Evolutionary conservation across 176 grass and related monocot genomes (phyloP).

Genomic region (Ananas comosus): DNA sequence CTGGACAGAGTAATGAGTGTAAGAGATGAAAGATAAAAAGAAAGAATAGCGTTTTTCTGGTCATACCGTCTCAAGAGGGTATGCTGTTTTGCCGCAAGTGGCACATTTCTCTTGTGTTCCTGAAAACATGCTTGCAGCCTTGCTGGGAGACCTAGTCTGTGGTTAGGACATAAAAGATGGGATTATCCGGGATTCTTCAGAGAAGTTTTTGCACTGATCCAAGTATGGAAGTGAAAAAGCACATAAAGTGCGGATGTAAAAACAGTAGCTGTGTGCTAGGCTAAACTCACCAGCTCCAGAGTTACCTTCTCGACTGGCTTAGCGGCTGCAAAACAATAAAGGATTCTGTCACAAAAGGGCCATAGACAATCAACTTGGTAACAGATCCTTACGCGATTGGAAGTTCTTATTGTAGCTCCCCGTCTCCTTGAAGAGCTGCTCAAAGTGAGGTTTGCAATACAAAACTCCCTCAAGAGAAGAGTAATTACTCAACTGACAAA

Average conservation of each 20-base stretch:
- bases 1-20: no score
- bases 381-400: slow-evolving; percentile 34
- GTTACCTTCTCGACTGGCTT: slow-evolving; percentile 46
- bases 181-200: neutral
- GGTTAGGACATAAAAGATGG: neutral
- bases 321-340: slow-evolving; percentile 43
- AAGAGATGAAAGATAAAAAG: neutral
- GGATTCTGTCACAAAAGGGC: neutral
- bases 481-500: slow-evolving; percentile 58
- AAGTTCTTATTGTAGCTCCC: slow-evolving; percentile 89
- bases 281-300: slow-evolving; percentile 48
- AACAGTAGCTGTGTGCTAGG: neutral
- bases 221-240: no score
- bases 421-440: slow-evolving; percentile 80
- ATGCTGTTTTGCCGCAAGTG: slow-evolving; percentile 89
- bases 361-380: neutral
- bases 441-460: slow-evolving; percentile 95
- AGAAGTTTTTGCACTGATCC: neutral
- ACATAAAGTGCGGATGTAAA: neutral
- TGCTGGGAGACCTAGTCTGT: slow-evolving; percentile 85
- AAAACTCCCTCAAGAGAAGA: slow-evolving; percentile 79
- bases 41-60: neutral
- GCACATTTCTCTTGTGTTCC: slow-evolving; percentile 97
- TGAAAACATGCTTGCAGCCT: slow-evolving; percentile 88
- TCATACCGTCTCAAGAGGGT: slow-evolving; percentile 94